phyloP scores from a whole-genome alignment of 2,329 filamentous ascomycete genomes.

The Xylariaceae sp. region DNA sequence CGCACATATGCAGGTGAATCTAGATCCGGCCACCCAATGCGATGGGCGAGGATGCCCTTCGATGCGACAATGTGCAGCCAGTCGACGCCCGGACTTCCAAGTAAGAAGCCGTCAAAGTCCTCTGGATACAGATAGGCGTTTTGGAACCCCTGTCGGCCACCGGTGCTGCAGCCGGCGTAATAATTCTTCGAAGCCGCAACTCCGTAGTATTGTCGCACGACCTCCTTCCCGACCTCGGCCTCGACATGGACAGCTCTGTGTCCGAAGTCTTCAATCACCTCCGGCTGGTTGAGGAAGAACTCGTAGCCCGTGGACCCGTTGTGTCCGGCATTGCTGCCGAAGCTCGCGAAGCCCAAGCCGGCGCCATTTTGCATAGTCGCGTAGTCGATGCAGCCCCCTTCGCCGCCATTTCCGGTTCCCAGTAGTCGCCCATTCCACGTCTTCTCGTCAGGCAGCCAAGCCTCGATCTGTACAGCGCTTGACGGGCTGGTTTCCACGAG shows the following conservation, averaged over 20 bases:
- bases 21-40: slow-evolving; percentile 48
- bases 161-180: slow-evolving; percentile 59
- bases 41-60: slow-evolving; percentile 49
- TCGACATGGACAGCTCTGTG: slow-evolving; percentile 46
- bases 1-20: slow-evolving; percentile 47
- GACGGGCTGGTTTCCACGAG: slow-evolving; percentile 18
- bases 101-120: slow-evolving; percentile 60
- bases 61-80: slow-evolving; percentile 39
- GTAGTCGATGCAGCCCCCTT: slow-evolving; percentile 49
- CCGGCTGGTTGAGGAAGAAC: slow-evolving; percentile 35
- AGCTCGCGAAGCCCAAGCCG: slow-evolving; percentile 45
- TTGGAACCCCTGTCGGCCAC: slow-evolving; percentile 58
- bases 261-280: slow-evolving; percentile 39
- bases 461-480: slow-evolving; percentile 27
- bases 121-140: slow-evolving; percentile 56
- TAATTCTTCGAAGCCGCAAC: slow-evolving; percentile 48
- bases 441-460: slow-evolving; percentile 25
- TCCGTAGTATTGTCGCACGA: slow-evolving; percentile 53
- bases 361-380: slow-evolving; percentile 46
- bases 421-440: slow-evolving; percentile 47
- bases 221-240: slow-evolving; percentile 50
- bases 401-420: slow-evolving; percentile 49
- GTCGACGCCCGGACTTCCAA: slow-evolving; percentile 45
- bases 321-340: slow-evolving; percentile 50
- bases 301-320: slow-evolving; percentile 42